Percentiles rank a stretch among this genome's conserved stretches.
These are phyloP conservation scores for Fragaria vesca DNA, from an alignment of 306 rosid genomes.

Conservation along the genomic window DNA sequence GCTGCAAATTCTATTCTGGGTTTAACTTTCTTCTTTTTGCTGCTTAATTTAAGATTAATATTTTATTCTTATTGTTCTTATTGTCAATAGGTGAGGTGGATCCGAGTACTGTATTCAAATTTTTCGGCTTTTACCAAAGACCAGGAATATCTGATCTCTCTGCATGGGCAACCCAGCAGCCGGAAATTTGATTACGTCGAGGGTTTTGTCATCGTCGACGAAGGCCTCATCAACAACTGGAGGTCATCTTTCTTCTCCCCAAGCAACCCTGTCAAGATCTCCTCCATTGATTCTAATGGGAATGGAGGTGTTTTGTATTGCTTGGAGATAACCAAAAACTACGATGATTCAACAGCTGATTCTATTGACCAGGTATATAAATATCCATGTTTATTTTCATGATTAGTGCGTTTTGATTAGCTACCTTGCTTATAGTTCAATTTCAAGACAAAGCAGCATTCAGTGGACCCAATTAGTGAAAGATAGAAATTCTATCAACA, in stretches of 20 bases:
- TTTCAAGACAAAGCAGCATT: not conserved
- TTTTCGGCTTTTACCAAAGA: slow-evolving; percentile 64
- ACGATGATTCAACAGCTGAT: slow-evolving; percentile 43
- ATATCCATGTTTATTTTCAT: not conserved
- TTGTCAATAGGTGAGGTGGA: slow-evolving; percentile 79
- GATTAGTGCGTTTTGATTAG: not conserved
- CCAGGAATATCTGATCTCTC: slow-evolving; percentile 81
- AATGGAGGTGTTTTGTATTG: slow-evolving; percentile 84
- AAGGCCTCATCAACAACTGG: slow-evolving; percentile 91
- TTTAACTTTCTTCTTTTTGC: slow-evolving; percentile 3
- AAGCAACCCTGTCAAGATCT: slow-evolving; percentile 71
- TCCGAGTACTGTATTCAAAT: slow-evolving; percentile 78
- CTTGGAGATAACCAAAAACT: slow-evolving; percentile 90
- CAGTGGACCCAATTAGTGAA: not conserved
- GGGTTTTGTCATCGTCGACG: slow-evolving; percentile 93
- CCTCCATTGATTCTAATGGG: slow-evolving; percentile 61
- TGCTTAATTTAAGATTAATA: not conserved
- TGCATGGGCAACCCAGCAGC: slow-evolving; percentile 52
- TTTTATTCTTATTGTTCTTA: not conserved
- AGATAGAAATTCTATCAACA: not conserved
- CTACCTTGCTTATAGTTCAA: not conserved
- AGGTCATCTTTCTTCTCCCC: slow-evolving; percentile 92
- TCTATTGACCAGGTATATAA: slow-evolving; percentile 65
- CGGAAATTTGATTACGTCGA: slow-evolving; percentile 86
- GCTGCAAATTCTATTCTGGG: slow-evolving; percentile 13